These are phyloP conservation scores for Dictyostelium capitatum DNA, from an alignment of 78 protist genomes.

Conservation along the genomic window DNA sequence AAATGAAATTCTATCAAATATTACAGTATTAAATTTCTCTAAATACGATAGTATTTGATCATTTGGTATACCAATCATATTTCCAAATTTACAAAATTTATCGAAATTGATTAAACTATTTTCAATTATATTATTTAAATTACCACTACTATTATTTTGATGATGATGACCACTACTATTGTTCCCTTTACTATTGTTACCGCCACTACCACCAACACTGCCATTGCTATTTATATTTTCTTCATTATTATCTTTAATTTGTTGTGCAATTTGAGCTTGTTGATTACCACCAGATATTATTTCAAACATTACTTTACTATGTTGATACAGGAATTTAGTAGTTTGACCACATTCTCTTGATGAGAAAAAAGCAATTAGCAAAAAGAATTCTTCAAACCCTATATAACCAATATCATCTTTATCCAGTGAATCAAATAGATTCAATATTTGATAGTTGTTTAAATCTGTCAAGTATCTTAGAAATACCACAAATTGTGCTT, in stretches of 20 bases:
- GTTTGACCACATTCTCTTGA: conserved; percentile 72
- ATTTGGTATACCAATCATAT: conserved; percentile 59
- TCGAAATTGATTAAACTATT: conserved; percentile 43
- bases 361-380: conserved; percentile 29
- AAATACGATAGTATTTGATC: conserved; percentile 34
- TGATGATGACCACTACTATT: conserved; percentile 5
- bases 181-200: background rate
- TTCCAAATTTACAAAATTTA: conserved; percentile 58
- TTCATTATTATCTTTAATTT: background rate
- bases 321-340: conserved; percentile 67
- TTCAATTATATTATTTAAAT: background rate
- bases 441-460: conserved; percentile 17
- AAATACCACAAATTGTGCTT: conserved; percentile 34
- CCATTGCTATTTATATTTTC: background rate
- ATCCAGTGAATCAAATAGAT: conserved; percentile 66
- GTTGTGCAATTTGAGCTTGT: background rate
- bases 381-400: conserved; percentile 74
- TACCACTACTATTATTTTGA: background rate
- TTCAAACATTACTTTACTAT: conserved; percentile 61
- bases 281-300: conserved; percentile 27
- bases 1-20: conserved; percentile 53
- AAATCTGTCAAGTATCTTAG: conserved; percentile 59
- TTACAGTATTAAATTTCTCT: conserved; percentile 53
- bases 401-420: conserved; percentile 49
- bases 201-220: background rate